Base-by-base conservation (phyloP, 768 basidiomycete genomes). In the Termitomyces sp. region DNA sequence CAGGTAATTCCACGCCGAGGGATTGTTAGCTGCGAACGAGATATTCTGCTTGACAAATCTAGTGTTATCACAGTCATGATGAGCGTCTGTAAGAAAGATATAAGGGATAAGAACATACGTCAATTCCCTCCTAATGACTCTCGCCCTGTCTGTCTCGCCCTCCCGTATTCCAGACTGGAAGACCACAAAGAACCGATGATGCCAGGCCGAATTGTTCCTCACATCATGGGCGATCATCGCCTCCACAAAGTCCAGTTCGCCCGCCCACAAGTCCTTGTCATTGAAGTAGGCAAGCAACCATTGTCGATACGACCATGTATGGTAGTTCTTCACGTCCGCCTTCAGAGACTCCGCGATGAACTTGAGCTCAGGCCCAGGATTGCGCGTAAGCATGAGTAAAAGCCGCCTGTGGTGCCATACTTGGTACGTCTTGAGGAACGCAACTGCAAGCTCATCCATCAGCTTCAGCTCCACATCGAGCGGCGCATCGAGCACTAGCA, bases 271-370 rank as follows among this genome's bases (percentile, higher is more conserved):
- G n/a, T 74, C 80, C 39, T 84, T 80, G 59, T 87, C 81, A 67
- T 88, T 86, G 78, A 96, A 96, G 70, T 89, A 86, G 9, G 91
- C 88, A 46, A 97, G 85, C 13, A 95, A 73, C 94, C 95, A 98
- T 73, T 99, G 96, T 7, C 96, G 84, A 74, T 98, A 96, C 8
- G 92, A 92, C 97, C 97, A 99, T 0, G 97, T 98, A 74, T 98
- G 96, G 73, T 99, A 99, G 78, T 99, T 99, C 84, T 99, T 99
- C 49, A 85, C 75, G 70, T 99, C 97, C 22, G 75, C 81, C 8
- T 83, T 76, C 35, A 99, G 84, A 1, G 87, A 87, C 58, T 77
- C 74, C 55, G 87, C 82, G 71, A 94, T 88, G 74, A 97, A 98
- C 39, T 71, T 79, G 58, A 98, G 87, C 74, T 99, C 97, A 9